phyloP scores from a whole-genome alignment of 2,329 filamentous ascomycete genomes.

The Fusarium sulawesiense region DNA sequence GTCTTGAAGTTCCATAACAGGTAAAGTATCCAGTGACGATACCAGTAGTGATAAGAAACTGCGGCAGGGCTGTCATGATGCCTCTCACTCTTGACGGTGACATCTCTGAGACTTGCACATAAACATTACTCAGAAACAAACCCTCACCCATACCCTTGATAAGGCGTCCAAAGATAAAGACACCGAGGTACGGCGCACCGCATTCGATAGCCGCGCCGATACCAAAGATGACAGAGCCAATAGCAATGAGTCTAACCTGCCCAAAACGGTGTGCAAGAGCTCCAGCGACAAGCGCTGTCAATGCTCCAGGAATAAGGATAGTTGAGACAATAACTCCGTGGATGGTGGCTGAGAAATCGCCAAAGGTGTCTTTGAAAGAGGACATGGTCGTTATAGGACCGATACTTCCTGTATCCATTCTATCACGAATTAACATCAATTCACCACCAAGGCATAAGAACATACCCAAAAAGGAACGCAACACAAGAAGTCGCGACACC shows the following conservation, averaged over 20 bases:
- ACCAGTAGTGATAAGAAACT: slow-evolving; percentile 64
- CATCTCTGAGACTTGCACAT: slow-evolving; percentile 69
- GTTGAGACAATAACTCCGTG: slow-evolving; percentile 71
- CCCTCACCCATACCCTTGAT: slow-evolving; percentile 69
- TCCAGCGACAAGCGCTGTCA: slow-evolving; percentile 69
- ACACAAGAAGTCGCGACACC: slow-evolving; percentile 48
- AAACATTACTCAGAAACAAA: slow-evolving; percentile 64
- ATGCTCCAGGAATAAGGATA: slow-evolving; percentile 68
- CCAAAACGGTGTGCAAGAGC: slow-evolving; percentile 66
- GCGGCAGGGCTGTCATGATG: slow-evolving; percentile 62
- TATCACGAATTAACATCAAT: background rate
- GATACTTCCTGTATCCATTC: slow-evolving; percentile 62
- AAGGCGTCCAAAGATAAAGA: slow-evolving; percentile 67
- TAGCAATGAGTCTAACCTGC: slow-evolving; percentile 61
- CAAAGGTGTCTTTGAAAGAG: slow-evolving; percentile 62
- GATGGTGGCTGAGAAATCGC: slow-evolving; percentile 63
- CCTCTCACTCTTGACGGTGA: slow-evolving; percentile 64
- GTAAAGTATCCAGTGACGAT: slow-evolving; percentile 68
- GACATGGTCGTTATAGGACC: slow-evolving; percentile 70
- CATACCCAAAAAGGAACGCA: slow-evolving; percentile 50
- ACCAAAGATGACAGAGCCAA: slow-evolving; percentile 64
- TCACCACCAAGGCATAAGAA: background rate
- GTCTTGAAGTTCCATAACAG: slow-evolving; percentile 65
- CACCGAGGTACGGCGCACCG: slow-evolving; percentile 53
- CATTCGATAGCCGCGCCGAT: slow-evolving; percentile 61